Percentiles rank a stretch among this genome's conserved stretches.
These are phyloP conservation scores for Xerophyta viscosa DNA, from an alignment of 106 monocot species.

Conservation along the genomic window DNA sequence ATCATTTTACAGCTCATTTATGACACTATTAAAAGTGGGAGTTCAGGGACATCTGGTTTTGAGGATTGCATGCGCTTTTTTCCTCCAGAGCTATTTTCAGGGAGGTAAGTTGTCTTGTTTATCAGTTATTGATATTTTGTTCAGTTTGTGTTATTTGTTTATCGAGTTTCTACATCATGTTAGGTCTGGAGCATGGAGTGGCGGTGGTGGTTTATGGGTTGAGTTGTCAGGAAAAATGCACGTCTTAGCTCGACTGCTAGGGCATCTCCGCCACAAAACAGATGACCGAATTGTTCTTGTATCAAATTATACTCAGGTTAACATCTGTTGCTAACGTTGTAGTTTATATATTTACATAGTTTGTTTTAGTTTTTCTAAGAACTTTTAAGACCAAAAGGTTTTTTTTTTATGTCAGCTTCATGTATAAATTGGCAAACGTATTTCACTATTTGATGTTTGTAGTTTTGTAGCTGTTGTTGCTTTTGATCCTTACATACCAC, in stretches of 20 bases:
- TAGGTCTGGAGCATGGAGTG: constrained; percentile 95
- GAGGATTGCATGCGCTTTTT: constrained; percentile 85
- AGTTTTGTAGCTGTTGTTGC: no score
- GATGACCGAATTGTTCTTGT: constrained; percentile 98
- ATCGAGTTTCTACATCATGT: background rate
- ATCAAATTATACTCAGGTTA: constrained; percentile 99
- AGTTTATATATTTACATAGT: background rate
- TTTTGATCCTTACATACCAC: no score
- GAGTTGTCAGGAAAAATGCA: constrained; percentile 98
- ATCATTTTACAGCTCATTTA: constrained; percentile 75
- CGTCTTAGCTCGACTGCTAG: constrained; percentile 77
- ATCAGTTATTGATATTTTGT: background rate
- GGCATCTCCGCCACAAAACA: constrained; percentile 83
- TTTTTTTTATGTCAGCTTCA: no score
- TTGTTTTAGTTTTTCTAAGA: background rate
- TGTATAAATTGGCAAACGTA: no score
- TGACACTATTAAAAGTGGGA: constrained; percentile 83
- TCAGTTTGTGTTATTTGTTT: constrained; percentile 2
- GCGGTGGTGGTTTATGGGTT: constrained; percentile 94
- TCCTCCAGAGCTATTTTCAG: constrained; percentile 81
- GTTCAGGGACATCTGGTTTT: constrained; percentile 75
- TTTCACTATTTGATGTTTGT: no score
- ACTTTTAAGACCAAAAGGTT: no score
- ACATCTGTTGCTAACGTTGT: background rate
- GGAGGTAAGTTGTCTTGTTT: constrained; percentile 41